Evolutionary conservation across 305 asterid genomes (phyloP), one percentile per base, ranked within the genome.

Genomic region (Ruellia speciosa): DNA sequence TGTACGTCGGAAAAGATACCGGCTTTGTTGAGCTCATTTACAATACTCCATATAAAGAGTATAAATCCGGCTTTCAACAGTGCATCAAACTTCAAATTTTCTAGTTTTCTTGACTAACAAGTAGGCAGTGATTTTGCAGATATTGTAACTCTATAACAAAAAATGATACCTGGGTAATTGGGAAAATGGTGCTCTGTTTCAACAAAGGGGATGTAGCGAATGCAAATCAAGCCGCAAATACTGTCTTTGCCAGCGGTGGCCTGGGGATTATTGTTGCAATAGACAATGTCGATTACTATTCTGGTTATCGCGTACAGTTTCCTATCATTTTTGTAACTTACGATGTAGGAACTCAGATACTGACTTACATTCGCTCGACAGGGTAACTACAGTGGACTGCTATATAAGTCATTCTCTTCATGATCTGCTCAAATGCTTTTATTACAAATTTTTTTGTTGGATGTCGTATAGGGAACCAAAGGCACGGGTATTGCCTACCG

Each of bases 141-240:
- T 18, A 2, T 34, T 79, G 81, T 20, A 68, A 63, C 33, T 7
- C 24, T 0, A 16, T 79, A 17, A 20, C 64, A 5, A 10, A 57
- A 7, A 67, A 72, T 41, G 81, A 70, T 39, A 62, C 59, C 1
- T 68, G 70, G 72, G 52, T 64, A 1, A 50, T 58, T 16, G 85
- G 78, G 52, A 62, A 64, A 18, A 66, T 73, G 40, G 81, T 71
- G 17, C 58, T 76, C 3, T 79, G 85, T 54, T 79, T 76, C 68
- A 53, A 47, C 0, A 46, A 11, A 6, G 58, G 34, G 0, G 9
- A 46, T 9, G 62, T 18, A 3, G 16, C 0, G 1, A 49, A 6
- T 0, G 14, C 62, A 6, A 0, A 6, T 14, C 0, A 0, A 0
- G 51, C 64, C 18, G 12, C 16, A 10, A 6, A 0, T 3, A 7